phyloP scores from a whole-genome alignment of 306 rosid genomes.

The Quercus dentata region DNA sequence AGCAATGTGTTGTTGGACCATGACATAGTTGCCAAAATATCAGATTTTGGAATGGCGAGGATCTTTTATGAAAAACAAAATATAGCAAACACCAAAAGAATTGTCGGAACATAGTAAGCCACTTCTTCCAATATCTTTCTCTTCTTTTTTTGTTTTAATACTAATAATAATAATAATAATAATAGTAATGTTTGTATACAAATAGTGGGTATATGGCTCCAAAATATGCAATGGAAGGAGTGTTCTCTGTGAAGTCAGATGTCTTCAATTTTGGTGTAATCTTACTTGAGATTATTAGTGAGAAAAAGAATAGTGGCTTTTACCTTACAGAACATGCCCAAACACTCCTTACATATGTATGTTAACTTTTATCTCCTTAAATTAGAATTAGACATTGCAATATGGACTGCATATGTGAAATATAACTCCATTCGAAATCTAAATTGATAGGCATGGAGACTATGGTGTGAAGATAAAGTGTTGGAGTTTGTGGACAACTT shows the following conservation, averaged over 20 bases:
- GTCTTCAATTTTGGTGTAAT: constrained; percentile 45
- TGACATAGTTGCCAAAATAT: too few species aligned
- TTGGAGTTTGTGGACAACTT: constrained; percentile 41
- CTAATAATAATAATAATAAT: too few species aligned
- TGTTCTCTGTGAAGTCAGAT: neutral
- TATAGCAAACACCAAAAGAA: too few species aligned
- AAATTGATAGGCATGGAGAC: constrained; percentile 44
- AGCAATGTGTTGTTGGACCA: too few species aligned
- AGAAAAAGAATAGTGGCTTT: constrained; percentile 28
- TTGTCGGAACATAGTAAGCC: too few species aligned
- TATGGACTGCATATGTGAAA: neutral
- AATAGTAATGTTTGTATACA: too few species aligned
- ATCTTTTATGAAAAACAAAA: too few species aligned
- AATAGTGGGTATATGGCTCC: too few species aligned
- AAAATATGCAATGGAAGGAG: too few species aligned
- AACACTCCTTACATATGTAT: constrained; percentile 32
- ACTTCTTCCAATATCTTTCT: too few species aligned
- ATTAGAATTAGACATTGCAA: neutral
- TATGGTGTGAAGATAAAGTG: constrained; percentile 44
- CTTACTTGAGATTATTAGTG: constrained; percentile 38
- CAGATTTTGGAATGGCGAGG: too few species aligned
- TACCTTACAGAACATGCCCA: constrained; percentile 26
- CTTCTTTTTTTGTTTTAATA: too few species aligned
- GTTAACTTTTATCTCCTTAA: neutral
- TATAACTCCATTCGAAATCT: neutral